Percentiles rank a stretch among this genome's conserved stretches.
Evolutionary conservation across 352 stramenopile species (phyloP).

Genomic region (Phytopythium cucurbitacearum): DNA sequence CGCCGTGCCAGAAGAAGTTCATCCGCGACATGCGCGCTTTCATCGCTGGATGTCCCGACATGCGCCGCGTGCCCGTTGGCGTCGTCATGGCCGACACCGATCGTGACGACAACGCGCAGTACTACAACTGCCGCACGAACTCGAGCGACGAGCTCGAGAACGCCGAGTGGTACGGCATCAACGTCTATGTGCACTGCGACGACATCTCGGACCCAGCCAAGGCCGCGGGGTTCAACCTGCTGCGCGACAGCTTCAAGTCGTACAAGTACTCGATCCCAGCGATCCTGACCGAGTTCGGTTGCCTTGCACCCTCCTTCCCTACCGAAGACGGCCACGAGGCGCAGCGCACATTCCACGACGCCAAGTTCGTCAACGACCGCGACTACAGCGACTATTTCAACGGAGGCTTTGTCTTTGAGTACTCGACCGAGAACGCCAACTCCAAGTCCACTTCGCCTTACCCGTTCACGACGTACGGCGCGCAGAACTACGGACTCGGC

Average conservation of each 20-base stretch:
- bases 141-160: slow-evolving; percentile 54
- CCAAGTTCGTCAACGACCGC: slow-evolving; percentile 45
- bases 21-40: slow-evolving; percentile 82
- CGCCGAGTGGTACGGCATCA: slow-evolving; percentile 85
- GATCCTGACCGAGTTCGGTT: slow-evolving; percentile 28
- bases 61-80: slow-evolving; percentile 71
- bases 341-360: slow-evolving; percentile 76
- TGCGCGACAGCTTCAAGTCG: slow-evolving; percentile 50
- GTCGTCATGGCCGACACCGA: slow-evolving; percentile 65
- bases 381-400: slow-evolving; percentile 54
- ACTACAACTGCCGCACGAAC: slow-evolving; percentile 83
- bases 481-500: slow-evolving; percentile 75
- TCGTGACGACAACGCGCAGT: slow-evolving; percentile 55
- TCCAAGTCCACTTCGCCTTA: slow-evolving; percentile 46
- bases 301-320: slow-evolving; percentile 18
- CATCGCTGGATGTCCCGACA: slow-evolving; percentile 45
- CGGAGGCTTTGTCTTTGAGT: slow-evolving; percentile 75
- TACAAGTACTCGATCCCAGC: slow-evolving; percentile 50
- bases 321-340: slow-evolving; percentile 59
- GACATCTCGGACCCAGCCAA: slow-evolving; percentile 34
- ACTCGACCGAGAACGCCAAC: slow-evolving; percentile 76
- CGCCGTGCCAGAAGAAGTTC: slow-evolving; percentile 88
- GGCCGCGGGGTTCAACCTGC: slow-evolving; percentile 48
- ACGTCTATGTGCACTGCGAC: slow-evolving; percentile 79
- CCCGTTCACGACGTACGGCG: slow-evolving; percentile 58